A percentile compares a stretch with the other conserved stretches of the same genome.
These are phyloP conservation scores for Coffea eugenioides DNA, from an alignment of 257 asterid genomes.

Conservation along the genomic window DNA sequence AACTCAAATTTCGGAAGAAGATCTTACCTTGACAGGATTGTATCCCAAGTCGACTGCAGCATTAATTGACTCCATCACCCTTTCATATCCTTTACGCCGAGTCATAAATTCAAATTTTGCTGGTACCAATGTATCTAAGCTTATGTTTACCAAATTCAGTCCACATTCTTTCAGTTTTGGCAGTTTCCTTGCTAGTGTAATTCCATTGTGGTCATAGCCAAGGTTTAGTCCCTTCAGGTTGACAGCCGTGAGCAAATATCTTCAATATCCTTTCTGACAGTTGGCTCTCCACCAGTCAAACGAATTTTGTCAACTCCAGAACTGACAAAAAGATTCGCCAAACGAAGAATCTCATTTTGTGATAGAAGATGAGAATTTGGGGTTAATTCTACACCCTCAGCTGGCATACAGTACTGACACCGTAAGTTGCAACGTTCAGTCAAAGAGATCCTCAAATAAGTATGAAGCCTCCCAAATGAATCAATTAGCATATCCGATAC, in stretches of 20 bases:
- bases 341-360: conserved; percentile 62
- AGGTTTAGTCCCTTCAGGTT: conserved; percentile 59
- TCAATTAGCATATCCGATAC: conserved; percentile 70
- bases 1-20: conserved; percentile 2
- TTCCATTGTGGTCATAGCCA: conserved; percentile 94
- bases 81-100: conserved; percentile 87
- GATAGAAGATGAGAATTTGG: conserved; percentile 65
- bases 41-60: conserved; percentile 77
- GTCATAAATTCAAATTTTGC: conserved; percentile 94
- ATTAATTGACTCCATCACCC: conserved; percentile 79
- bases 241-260: conserved; percentile 77
- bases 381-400: conserved; percentile 89
- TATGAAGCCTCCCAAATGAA: conserved; percentile 88
- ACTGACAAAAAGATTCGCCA: conserved; percentile 76
- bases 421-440: conserved; percentile 93
- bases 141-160: conserved; percentile 73
- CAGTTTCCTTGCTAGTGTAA: conserved; percentile 69
- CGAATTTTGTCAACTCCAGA: conserved; percentile 92
- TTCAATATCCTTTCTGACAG: conserved; percentile 80
- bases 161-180: conserved; percentile 79
- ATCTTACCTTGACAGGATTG: conserved; percentile 82
- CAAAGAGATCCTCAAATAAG: conserved; percentile 87
- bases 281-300: conserved; percentile 95
- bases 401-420: conserved; percentile 98
- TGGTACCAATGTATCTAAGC: conserved; percentile 91